Evolutionary conservation across 1,284 basidiomycete species (phyloP), one percentile per base, ranked within the genome.

Genomic region (Pulchroboletus neoregius): DNA sequence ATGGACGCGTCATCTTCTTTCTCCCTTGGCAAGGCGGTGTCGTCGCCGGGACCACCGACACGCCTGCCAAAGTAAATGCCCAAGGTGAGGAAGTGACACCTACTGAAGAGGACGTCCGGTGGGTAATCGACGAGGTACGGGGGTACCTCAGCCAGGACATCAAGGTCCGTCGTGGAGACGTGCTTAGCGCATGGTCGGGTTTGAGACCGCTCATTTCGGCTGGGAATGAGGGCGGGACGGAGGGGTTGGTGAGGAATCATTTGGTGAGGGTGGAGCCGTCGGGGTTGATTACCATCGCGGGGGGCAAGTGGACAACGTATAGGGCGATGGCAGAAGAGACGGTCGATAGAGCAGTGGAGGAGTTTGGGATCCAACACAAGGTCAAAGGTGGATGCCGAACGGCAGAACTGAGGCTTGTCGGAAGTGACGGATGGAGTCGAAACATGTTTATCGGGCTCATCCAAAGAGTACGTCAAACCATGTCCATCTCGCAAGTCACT

Each of bases 281-380:
- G 53, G 94, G 94, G 16, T 72, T 99, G 55, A 69, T 99, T 50
- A 98, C 94, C 15, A 95, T 98, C 59, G 93, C 93, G 6, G 95
- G 95, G 38, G 95, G 95, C 5, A 99, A 98, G 70, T 99, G 95
- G 95, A 99, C 95, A 44, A 98, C 95, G 24, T 99, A 98, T 68
- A 75, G 92, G 45, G 87, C 87, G 43, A 98, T 98, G 95, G 93
- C 95, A 26, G 82, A 94, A 72, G 93, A 99, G 74, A 91, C 93
- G 0, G 87, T 98, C 39, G 91, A 98, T 69, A 76, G 78, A 48
- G 95, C 94, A 9, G 76, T 98, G 54, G 78, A 89, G 65, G 80
- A 80, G 46, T 97, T 91, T 70, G 72, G 70, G 26, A 68, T 94
- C 42, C 69, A 82, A 60, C 69, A 70, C 26, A 75, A 69, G 54